These are phyloP conservation scores for Suhomyces canberraensis DNA, from an alignment of 805 yeast genomes.

Conservation along the genomic window DNA sequence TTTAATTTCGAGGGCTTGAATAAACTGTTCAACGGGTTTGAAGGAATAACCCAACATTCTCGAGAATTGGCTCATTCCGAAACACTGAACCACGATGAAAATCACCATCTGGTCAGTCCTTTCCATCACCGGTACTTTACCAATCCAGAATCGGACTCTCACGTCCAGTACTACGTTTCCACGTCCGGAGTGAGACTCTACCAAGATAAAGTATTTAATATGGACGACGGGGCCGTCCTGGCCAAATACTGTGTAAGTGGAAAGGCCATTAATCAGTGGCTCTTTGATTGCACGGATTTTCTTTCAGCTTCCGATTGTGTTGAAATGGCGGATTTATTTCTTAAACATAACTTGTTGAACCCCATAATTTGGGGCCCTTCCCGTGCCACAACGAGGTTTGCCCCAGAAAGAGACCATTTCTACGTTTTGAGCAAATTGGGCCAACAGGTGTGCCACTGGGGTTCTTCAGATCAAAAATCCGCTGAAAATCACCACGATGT, in stretches of 20 bases:
- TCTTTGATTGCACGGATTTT: slow-evolving; percentile 84
- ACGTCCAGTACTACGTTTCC: slow-evolving; percentile 73
- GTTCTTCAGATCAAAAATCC: neutral
- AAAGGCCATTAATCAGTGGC: slow-evolving; percentile 79
- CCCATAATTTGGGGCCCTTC: slow-evolving; percentile 42
- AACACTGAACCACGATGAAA: too few species aligned
- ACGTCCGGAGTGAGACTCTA: slow-evolving; percentile 62
- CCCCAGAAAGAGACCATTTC: slow-evolving; percentile 34
- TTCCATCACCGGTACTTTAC: slow-evolving; percentile 74
- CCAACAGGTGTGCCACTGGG: slow-evolving; percentile 36
- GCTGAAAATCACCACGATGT: neutral
- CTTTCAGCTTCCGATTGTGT: slow-evolving; percentile 51
- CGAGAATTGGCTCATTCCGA: too few species aligned
- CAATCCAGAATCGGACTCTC: slow-evolving; percentile 85
- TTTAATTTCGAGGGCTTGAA: neutral
- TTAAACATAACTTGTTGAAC: slow-evolving; percentile 44
- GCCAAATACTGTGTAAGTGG: slow-evolving; percentile 62
- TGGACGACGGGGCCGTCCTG: slow-evolving; percentile 11
- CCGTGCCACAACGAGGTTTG: slow-evolving; percentile 23
- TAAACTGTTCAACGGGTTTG: neutral
- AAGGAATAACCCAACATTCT: too few species aligned
- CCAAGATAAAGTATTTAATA: slow-evolving; percentile 35
- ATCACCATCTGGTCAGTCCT: too few species aligned
- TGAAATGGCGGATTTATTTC: slow-evolving; percentile 49
- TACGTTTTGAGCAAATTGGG: slow-evolving; percentile 47